phyloP scores from a whole-genome alignment of 495 filamentous ascomycete genomes.

The Aspergillus avenaceus region DNA sequence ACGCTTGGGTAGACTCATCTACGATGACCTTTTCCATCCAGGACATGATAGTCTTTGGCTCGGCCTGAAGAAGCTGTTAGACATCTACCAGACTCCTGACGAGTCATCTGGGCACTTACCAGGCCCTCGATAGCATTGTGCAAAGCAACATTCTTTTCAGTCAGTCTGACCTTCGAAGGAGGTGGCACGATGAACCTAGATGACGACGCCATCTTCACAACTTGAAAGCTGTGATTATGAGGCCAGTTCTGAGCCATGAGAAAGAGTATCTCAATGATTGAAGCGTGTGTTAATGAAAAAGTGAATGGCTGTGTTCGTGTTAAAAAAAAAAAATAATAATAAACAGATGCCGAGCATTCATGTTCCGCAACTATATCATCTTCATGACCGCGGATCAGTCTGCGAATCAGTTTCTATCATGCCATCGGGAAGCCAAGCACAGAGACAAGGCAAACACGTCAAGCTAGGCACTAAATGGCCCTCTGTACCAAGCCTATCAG shows the following conservation, averaged over 20 bases:
- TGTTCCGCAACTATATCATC: background rate
- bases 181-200: background rate
- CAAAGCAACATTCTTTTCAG: conserved; percentile 10
- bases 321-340: too few species aligned
- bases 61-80: background rate
- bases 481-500: background rate
- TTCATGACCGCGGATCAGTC: background rate
- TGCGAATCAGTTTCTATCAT: background rate
- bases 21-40: conserved; percentile 20
- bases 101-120: conserved; percentile 3
- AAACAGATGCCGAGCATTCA: too few species aligned
- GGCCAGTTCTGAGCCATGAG: too few species aligned
- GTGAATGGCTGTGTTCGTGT: too few species aligned
- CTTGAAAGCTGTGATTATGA: background rate
- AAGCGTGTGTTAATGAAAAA: too few species aligned
- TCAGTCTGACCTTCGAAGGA: conserved; percentile 6
- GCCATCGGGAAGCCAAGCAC: background rate
- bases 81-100: background rate
- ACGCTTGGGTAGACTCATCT: conserved; percentile 15
- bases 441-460: background rate
- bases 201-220: background rate
- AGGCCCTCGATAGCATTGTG: background rate
- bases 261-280: too few species aligned
- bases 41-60: background rate
- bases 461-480: background rate